These are phyloP conservation scores for Colletotrichum nymphaeae DNA, from an alignment of 2,329 filamentous ascomycete species.

Conservation along the genomic window DNA sequence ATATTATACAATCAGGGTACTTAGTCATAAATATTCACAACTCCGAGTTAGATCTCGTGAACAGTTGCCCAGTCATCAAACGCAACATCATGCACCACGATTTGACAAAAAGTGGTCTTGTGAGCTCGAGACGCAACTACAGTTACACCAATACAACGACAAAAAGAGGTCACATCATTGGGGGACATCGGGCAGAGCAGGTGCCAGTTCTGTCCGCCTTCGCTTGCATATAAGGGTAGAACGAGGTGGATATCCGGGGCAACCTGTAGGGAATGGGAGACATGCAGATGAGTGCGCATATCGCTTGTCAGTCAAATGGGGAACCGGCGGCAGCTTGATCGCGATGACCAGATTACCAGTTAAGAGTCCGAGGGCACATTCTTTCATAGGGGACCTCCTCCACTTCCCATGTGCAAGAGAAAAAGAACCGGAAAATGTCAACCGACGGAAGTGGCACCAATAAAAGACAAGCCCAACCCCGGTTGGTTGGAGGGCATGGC, in stretches of 20 bases:
- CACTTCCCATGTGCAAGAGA: background rate
- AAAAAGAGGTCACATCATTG: constrained; percentile 1
- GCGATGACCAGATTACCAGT: background rate
- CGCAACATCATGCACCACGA: background rate
- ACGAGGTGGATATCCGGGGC: constrained; percentile 25
- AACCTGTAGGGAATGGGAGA: background rate
- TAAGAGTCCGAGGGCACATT: background rate
- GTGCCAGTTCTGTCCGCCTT: constrained; percentile 1
- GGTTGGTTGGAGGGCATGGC: background rate
- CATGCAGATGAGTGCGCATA: constrained; percentile 1
- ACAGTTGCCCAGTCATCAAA: background rate
- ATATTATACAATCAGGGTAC: background rate
- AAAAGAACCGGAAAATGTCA: background rate
- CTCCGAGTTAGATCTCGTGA: background rate
- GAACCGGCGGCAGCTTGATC: background rate
- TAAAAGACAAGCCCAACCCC: background rate
- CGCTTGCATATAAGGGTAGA: background rate
- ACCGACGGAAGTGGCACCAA: background rate
- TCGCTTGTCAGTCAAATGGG: background rate
- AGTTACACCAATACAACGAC: constrained; percentile 10
- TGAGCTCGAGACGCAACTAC: background rate
- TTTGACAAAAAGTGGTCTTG: background rate
- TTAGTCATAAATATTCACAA: background rate
- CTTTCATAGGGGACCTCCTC: background rate
- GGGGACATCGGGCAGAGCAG: constrained; percentile 6